Conservation (phyloP, 305 asterid genomes). For the Solanum hybrid region DNA sequence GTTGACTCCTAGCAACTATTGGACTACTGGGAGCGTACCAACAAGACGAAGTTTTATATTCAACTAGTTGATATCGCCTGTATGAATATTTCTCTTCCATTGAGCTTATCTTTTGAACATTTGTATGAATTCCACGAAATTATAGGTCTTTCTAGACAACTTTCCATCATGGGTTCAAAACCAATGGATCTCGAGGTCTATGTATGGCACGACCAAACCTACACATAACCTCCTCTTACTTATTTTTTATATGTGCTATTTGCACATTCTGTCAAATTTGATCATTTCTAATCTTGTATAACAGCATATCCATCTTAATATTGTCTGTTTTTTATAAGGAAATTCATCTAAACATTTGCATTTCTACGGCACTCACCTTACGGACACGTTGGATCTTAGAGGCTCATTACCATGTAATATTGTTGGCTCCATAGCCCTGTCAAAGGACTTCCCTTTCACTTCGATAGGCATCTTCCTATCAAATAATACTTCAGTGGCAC, state of each 20-base stretch:
- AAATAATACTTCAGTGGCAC: not conserved
- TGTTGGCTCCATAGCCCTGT: not conserved
- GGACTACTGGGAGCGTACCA: not conserved
- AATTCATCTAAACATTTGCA: not conserved
- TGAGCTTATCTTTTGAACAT: not conserved
- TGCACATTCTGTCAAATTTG: not conserved
- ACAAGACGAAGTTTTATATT: not conserved
- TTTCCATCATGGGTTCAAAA: not conserved
- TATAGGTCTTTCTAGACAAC: not conserved
- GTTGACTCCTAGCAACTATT: not conserved
- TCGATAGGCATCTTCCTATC: not conserved
- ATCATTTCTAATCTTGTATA: not conserved
- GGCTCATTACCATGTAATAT: not conserved
- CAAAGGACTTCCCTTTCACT: not conserved
- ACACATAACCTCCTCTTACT: not conserved
- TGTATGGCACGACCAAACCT: not conserved
- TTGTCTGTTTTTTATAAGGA: not conserved
- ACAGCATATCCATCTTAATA: not conserved
- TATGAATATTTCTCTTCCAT: not conserved
- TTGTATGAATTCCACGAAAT: not conserved
- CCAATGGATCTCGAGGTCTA: not conserved
- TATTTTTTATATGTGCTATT: not conserved
- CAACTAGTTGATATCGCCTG: not conserved
- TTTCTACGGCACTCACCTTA: not conserved
- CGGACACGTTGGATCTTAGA: not conserved